phyloP scores from a whole-genome alignment of 768 basidiomycete genomes.

The Suillus placidus region DNA sequence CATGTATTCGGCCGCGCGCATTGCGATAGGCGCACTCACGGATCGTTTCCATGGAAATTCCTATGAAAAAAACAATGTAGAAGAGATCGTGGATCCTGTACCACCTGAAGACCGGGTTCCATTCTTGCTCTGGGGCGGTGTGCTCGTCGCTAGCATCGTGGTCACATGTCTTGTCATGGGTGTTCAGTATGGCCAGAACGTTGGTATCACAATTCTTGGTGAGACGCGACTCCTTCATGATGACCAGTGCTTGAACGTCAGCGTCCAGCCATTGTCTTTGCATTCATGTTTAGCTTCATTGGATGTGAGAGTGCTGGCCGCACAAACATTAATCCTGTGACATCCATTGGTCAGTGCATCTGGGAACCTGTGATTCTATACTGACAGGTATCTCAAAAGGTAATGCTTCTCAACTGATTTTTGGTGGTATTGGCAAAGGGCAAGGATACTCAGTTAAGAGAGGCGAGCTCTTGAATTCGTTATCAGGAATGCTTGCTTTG shows the following conservation, averaged over 20 bases:
- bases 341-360: constrained; percentile 46
- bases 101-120: constrained; percentile 60
- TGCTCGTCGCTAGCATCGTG: constrained; percentile 50
- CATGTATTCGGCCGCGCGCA: constrained; percentile 14
- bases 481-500: constrained; percentile 31
- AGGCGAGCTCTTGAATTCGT: constrained; percentile 23
- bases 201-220: constrained; percentile 35
- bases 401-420: constrained; percentile 61
- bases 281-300: constrained; percentile 70
- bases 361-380: background rate
- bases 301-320: constrained; percentile 61
- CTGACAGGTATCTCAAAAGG: constrained; percentile 21
- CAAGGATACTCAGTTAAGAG: constrained; percentile 25
- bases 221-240: background rate
- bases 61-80: constrained; percentile 20
- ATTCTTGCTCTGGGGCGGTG: constrained; percentile 53
- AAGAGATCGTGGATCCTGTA: constrained; percentile 54
- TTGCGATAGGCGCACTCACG: constrained; percentile 9
- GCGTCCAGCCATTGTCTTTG: constrained; percentile 48
- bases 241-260: background rate
- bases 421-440: constrained; percentile 62
- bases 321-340: constrained; percentile 65
- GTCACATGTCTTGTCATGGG: constrained; percentile 56
- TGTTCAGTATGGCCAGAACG: constrained; percentile 57
- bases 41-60: constrained; percentile 12